A percentile compares a stretch with the other conserved stretches of the same genome.
Evolutionary conservation across 2,329 filamentous ascomycete species (phyloP).

Genomic region (Blumeria graminis): DNA sequence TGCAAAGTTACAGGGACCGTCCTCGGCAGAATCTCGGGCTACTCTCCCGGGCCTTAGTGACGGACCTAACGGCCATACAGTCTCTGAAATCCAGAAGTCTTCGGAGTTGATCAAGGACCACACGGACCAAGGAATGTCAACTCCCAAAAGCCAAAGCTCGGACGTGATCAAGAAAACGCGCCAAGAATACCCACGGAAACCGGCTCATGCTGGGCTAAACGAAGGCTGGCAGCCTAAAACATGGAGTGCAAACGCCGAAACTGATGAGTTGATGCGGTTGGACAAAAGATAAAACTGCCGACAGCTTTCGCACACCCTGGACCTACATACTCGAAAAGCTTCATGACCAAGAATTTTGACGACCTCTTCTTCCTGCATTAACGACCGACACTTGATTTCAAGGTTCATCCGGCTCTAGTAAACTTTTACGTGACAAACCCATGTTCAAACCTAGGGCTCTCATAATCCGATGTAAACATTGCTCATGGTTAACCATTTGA

Average conservation of each 20-base stretch:
- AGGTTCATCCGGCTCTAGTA: too few species aligned
- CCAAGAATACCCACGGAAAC: constrained; percentile 29
- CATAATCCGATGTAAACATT: too few species aligned
- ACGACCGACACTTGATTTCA: too few species aligned
- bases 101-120: neutral
- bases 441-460: too few species aligned
- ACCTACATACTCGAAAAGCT: too few species aligned
- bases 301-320: too few species aligned
- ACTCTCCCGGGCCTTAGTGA: neutral
- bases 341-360: too few species aligned
- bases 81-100: neutral
- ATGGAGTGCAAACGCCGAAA: constrained; percentile 20
- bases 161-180: neutral
- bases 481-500: too few species aligned
- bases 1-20: constrained; percentile 18
- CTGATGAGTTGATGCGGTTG: too few species aligned
- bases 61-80: neutral
- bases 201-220: constrained; percentile 26
- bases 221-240: constrained; percentile 28
- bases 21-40: neutral
- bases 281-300: too few species aligned
- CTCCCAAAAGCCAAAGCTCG: neutral
- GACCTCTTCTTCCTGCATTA: too few species aligned
- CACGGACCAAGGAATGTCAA: neutral
- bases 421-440: too few species aligned